A percentile compares a stretch with the other conserved stretches of the same genome.
These are phyloP conservation scores for Eurotiales sp. DNA, from an alignment of 2,329 filamentous ascomycete genomes.

Conservation along the genomic window DNA sequence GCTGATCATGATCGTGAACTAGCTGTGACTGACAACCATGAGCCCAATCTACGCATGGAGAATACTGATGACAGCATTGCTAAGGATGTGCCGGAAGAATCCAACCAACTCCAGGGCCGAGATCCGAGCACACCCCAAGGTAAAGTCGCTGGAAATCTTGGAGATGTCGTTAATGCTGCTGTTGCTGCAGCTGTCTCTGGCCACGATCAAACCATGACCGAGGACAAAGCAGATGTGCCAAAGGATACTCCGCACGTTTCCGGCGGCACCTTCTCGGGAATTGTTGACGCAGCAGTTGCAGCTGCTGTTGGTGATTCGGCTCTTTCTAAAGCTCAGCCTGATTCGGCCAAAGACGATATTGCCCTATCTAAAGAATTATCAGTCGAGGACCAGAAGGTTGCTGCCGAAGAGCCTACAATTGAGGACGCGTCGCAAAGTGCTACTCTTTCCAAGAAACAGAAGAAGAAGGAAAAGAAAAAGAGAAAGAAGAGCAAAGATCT, in stretches of 20 bases:
- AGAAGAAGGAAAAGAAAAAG: conserved; percentile 19
- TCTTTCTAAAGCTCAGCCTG: not conserved
- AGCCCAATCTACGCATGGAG: conserved; percentile 8
- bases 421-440: not conserved
- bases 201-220: not conserved
- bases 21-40: conserved; percentile 15
- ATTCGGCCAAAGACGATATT: not conserved
- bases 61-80: not conserved
- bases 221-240: conserved; percentile 8
- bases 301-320: not conserved
- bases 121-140: not conserved
- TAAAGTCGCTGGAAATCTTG: not conserved
- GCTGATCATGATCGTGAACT: conserved; percentile 11
- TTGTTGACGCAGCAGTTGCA: conserved; percentile 14
- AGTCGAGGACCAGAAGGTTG: conserved; percentile 17
- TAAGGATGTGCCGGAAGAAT: not conserved
- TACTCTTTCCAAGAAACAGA: conserved; percentile 19
- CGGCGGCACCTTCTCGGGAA: conserved; percentile 3
- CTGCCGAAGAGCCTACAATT: conserved; percentile 8
- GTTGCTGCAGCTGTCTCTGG: conserved; percentile 19
- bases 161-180: conserved; percentile 19
- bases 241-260: not conserved
- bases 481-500: conserved; percentile 15
- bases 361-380: not conserved
- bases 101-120: not conserved